phyloP scores from a whole-genome alignment of 495 filamentous ascomycete species.

The Penicillium tannophilum region DNA sequence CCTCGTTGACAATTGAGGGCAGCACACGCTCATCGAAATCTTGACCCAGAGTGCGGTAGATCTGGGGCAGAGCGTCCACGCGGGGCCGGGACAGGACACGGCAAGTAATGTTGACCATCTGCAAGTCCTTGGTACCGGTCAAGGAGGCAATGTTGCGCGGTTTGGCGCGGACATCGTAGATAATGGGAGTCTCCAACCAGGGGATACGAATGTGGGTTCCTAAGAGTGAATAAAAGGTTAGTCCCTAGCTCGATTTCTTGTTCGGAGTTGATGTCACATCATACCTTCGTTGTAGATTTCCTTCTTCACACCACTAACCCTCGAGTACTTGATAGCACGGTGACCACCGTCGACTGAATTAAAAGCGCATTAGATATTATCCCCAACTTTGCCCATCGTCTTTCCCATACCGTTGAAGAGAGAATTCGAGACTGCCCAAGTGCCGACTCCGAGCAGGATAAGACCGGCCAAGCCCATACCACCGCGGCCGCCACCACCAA shows the following conservation, averaged over 20 bases:
- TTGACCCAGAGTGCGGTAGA: slow-evolving; percentile 91
- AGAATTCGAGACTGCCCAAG: slow-evolving; percentile 71
- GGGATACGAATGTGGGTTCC: slow-evolving; percentile 92
- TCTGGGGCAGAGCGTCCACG: slow-evolving; percentile 86
- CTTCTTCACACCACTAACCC: slow-evolving; percentile 90
- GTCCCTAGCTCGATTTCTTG: background rate
- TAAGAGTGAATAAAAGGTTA: slow-evolving; percentile 37
- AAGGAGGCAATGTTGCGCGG: slow-evolving; percentile 95
- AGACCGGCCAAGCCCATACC: slow-evolving; percentile 47
- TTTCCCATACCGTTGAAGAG: slow-evolving; percentile 81
- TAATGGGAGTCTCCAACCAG: slow-evolving; percentile 96
- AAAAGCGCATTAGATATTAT: slow-evolving; percentile 8
- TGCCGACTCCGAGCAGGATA: slow-evolving; percentile 65
- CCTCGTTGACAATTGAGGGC: slow-evolving; percentile 97
- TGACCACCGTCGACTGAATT: slow-evolving; percentile 93
- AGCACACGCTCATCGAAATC: slow-evolving; percentile 98
- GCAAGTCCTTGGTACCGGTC: slow-evolving; percentile 97
- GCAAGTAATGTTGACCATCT: slow-evolving; percentile 99
- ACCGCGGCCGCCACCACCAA: slow-evolving; percentile 48
- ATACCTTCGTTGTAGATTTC: slow-evolving; percentile 96
- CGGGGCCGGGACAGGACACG: slow-evolving; percentile 95
- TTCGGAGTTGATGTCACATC: slow-evolving; percentile 10
- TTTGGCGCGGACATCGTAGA: slow-evolving; percentile 97
- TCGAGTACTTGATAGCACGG: slow-evolving; percentile 97
- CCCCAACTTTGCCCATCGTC: background rate